Evolutionary conservation across 2,329 filamentous ascomycete genomes (phyloP).

Genomic region (Alternaria rosae): DNA sequence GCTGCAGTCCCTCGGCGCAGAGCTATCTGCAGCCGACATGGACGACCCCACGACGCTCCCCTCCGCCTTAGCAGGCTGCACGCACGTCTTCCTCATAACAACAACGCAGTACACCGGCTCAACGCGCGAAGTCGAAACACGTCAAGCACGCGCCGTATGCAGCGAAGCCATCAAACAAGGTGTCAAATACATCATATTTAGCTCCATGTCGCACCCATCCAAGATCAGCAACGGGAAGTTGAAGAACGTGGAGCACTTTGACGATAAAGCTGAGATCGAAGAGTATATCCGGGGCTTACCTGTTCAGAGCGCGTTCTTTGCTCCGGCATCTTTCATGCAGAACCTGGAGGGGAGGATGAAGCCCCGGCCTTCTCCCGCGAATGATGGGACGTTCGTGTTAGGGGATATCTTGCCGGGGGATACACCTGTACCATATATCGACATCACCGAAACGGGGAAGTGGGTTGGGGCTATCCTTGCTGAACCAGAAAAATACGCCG

Average conservation of each 20-base stretch:
- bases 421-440: constrained; percentile 54
- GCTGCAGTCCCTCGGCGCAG: constrained; percentile 57
- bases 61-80: constrained; percentile 29
- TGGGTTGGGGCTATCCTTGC: constrained; percentile 53
- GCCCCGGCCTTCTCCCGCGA: constrained; percentile 18
- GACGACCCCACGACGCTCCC: constrained; percentile 42
- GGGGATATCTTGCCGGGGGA: constrained; percentile 15
- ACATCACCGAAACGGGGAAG: constrained; percentile 57
- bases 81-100: constrained; percentile 42
- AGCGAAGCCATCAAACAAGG: constrained; percentile 45
- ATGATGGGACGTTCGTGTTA: constrained; percentile 40
- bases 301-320: constrained; percentile 61
- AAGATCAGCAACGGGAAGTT: constrained; percentile 46
- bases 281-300: constrained; percentile 60
- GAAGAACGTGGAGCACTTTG: constrained; percentile 58
- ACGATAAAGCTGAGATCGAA: constrained; percentile 65
- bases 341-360: constrained; percentile 46
- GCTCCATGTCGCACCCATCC: constrained; percentile 36
- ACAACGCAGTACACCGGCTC: constrained; percentile 32
- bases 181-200: constrained; percentile 52
- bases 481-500: constrained; percentile 54
- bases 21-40: constrained; percentile 63
- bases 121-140: constrained; percentile 36
- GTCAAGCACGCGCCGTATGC: constrained; percentile 35
- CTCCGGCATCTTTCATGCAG: constrained; percentile 64